phyloP scores from a whole-genome alignment of 192 early-diverging fungal genomes.

The Coemansia sp. region DNA sequence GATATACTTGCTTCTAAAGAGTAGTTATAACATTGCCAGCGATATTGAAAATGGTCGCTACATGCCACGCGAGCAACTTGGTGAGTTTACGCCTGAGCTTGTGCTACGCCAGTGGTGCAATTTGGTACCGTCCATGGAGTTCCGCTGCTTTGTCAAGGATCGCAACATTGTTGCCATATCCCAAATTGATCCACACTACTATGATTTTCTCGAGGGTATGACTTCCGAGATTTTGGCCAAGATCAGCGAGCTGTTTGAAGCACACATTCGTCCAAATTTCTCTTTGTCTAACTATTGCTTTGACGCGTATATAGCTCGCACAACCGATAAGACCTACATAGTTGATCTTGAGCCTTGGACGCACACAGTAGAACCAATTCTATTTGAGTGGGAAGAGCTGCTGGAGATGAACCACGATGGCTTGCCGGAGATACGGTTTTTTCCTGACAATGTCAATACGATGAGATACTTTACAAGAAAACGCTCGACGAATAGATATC shows the following conservation, averaged over 20 bases:
- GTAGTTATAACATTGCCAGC: slow-evolving; percentile 86
- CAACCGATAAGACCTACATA: slow-evolving; percentile 65
- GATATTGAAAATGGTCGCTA: slow-evolving; percentile 83
- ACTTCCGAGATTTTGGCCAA: slow-evolving; percentile 58
- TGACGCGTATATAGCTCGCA: slow-evolving; percentile 82
- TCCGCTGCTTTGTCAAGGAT: slow-evolving; percentile 89
- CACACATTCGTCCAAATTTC: slow-evolving; percentile 65
- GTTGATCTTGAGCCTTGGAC: slow-evolving; percentile 94
- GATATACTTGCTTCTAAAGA: slow-evolving; percentile 87
- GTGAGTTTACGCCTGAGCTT: slow-evolving; percentile 60
- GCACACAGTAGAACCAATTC: slow-evolving; percentile 73
- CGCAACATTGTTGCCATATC: slow-evolving; percentile 73
- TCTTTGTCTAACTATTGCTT: slow-evolving; percentile 74
- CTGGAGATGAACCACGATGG: background rate
- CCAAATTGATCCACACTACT: slow-evolving; percentile 87
- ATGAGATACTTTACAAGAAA: slow-evolving; percentile 40
- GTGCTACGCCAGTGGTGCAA: slow-evolving; percentile 92
- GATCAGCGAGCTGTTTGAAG: slow-evolving; percentile 69
- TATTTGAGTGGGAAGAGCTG: slow-evolving; percentile 83
- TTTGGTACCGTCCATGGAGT: slow-evolving; percentile 89
- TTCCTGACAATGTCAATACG: slow-evolving; percentile 40
- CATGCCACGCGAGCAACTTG: slow-evolving; percentile 29
- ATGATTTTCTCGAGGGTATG: slow-evolving; percentile 71
- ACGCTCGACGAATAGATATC: slow-evolving; percentile 49
- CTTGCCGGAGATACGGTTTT: slow-evolving; percentile 36